These are phyloP conservation scores for Diaporthe humulicola DNA, from an alignment of 2,329 filamentous ascomycete species.

Conservation along the genomic window DNA sequence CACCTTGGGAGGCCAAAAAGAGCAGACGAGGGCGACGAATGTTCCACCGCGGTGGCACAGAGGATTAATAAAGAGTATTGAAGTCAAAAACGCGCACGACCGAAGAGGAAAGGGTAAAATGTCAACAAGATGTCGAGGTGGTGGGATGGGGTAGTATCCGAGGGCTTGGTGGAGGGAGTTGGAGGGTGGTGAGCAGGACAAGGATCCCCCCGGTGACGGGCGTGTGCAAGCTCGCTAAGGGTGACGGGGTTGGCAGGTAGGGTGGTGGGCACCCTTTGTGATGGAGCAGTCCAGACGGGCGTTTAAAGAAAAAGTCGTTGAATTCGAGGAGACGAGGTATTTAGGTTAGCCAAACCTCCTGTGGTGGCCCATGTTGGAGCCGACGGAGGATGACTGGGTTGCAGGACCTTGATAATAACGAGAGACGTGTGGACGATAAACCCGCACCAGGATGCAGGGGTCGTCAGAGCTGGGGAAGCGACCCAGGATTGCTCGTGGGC, in stretches of 20 bases:
- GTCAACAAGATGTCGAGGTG: constrained; percentile 39
- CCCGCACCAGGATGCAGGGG: constrained; percentile 30
- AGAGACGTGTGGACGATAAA: constrained; percentile 32
- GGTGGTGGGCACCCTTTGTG: constrained; percentile 37
- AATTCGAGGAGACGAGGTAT: constrained; percentile 1
- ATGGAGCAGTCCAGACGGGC: constrained; percentile 37
- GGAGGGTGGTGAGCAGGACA: constrained; percentile 33
- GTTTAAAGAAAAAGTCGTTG: constrained; percentile 34
- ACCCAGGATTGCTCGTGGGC: constrained; percentile 29
- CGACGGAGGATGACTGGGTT: constrained; percentile 26
- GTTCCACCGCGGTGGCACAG: constrained; percentile 31
- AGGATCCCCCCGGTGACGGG: constrained; percentile 36
- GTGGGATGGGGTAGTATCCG: constrained; percentile 39
- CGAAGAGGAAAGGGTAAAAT: constrained; percentile 30
- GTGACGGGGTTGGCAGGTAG: constrained; percentile 40
- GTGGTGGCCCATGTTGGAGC: neutral
- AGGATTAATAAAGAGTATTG: constrained; percentile 23
- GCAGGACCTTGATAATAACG: constrained; percentile 26
- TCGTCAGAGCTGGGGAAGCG: constrained; percentile 38
- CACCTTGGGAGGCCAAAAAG: constrained; percentile 21
- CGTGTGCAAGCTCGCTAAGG: constrained; percentile 40
- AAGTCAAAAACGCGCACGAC: constrained; percentile 27
- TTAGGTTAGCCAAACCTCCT: constrained; percentile 1
- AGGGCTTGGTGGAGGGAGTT: constrained; percentile 30
- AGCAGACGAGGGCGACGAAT: constrained; percentile 27